Evolutionary conservation across 345 rosid genomes (phyloP).

Genomic region (Populus simonii): DNA sequence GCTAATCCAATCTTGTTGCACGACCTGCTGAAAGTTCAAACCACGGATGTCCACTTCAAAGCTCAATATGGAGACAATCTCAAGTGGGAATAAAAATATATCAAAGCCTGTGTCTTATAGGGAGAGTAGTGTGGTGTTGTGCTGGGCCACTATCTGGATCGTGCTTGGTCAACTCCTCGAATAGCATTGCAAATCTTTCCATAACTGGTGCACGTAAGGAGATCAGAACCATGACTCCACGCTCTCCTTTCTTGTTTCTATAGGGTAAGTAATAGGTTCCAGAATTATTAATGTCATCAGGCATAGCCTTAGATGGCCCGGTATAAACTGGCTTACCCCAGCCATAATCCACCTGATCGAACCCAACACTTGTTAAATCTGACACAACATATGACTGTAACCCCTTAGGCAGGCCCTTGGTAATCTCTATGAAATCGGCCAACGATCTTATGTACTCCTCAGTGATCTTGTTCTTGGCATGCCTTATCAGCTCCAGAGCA

Average conservation of each 20-base stretch:
- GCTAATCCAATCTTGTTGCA: no score
- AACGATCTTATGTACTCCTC: conserved; percentile 22
- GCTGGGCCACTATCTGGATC: no score
- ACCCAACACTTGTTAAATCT: neutral
- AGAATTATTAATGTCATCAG: neutral
- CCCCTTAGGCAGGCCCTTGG: conserved; percentile 1
- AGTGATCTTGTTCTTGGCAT: conserved; percentile 22
- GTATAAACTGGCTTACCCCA: conserved; percentile 26
- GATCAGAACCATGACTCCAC: conserved; percentile 14
- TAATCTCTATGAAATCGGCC: conserved; percentile 16
- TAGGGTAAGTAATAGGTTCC: neutral
- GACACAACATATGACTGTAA: conserved; percentile 1
- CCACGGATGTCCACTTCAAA: no score
- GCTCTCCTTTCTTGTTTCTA: conserved; percentile 13
- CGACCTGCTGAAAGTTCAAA: no score
- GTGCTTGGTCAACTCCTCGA: no score
- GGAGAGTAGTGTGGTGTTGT: no score
- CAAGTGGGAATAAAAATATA: no score
- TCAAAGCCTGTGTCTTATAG: no score
- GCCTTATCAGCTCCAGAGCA: conserved; percentile 29
- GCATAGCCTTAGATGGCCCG: conserved; percentile 12
- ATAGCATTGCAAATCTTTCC: conserved; percentile 12
- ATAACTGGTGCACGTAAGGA: conserved; percentile 15
- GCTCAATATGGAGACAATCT: no score
- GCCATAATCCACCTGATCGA: conserved; percentile 22